A percentile compares a stretch with the other conserved stretches of the same genome.
Evolutionary conservation across 2,329 filamentous ascomycete species (phyloP).

Genomic region (Metarhizium rileyi): DNA sequence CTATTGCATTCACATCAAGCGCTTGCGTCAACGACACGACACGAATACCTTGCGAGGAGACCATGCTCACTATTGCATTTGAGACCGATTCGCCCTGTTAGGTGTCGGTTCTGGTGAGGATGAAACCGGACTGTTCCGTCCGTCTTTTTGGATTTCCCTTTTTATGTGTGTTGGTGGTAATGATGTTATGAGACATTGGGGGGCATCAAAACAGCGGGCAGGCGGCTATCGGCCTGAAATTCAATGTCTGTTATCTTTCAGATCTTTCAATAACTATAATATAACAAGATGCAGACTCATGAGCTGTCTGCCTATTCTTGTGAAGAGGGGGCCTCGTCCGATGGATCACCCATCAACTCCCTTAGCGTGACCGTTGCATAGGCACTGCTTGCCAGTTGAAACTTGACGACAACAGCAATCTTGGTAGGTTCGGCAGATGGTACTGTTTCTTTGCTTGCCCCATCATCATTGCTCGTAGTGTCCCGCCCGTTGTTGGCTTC

Average conservation of each 20-base stretch:
- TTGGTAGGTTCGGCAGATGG: slow-evolving; percentile 17
- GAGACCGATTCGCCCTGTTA: background rate
- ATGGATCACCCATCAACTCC: slow-evolving; percentile 55
- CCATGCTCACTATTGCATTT: background rate
- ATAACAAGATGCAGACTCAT: background rate
- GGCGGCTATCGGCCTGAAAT: background rate
- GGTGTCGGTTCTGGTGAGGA: background rate
- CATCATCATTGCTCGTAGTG: slow-evolving; percentile 8
- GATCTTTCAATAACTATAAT: background rate
- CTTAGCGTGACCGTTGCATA: slow-evolving; percentile 79
- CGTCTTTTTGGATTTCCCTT: background rate
- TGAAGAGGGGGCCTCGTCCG: slow-evolving; percentile 13
- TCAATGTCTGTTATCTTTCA: background rate
- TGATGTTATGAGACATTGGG: too few relatives aligned
- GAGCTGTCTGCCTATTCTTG: background rate
- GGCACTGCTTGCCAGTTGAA: slow-evolving; percentile 68
- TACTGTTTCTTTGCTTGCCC: slow-evolving; percentile 15
- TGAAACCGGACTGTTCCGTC: background rate
- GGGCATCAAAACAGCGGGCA: slow-evolving; percentile 1
- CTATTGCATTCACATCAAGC: slow-evolving; percentile 1
- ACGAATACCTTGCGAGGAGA: background rate
- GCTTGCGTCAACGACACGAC: background rate
- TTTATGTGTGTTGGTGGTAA: background rate
- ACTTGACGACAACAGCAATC: slow-evolving; percentile 61
- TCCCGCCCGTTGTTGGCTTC: background rate